phyloP scores from a whole-genome alignment of 768 basidiomycete species.

The Trametes maxima region DNA sequence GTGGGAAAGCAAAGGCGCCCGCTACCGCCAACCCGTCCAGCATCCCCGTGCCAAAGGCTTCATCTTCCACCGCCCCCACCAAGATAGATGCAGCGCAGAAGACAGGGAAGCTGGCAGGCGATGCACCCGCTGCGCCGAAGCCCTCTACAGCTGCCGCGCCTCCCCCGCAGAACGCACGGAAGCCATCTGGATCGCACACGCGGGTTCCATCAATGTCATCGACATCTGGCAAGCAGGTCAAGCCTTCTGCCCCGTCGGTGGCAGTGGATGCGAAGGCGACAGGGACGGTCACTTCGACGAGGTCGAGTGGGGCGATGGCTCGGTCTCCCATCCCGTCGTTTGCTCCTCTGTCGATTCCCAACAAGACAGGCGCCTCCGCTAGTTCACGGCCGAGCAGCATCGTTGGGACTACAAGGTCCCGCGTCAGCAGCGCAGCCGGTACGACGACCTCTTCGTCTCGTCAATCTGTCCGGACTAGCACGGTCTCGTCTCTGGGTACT shows the following conservation, averaged over 20 bases:
- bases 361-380: conserved; percentile 10
- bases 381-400: conserved; percentile 14
- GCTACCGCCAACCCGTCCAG: conserved; percentile 24
- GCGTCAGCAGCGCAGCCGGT: conserved; percentile 18
- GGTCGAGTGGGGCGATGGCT: conserved; percentile 19
- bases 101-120: conserved; percentile 2
- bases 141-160: neutral
- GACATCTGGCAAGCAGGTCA: conserved; percentile 15
- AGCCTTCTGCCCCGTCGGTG: neutral
- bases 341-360: conserved; percentile 11
- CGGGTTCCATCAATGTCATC: conserved; percentile 15
- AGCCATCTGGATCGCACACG: conserved; percentile 18
- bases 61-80: conserved; percentile 12
- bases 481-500: conserved; percentile 35
- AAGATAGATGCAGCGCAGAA: conserved; percentile 6
- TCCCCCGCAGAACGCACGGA: conserved; percentile 9
- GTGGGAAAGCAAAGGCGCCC: conserved; percentile 34
- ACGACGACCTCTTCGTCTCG: conserved; percentile 6
- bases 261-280: conserved; percentile 4
- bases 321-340: conserved; percentile 35
- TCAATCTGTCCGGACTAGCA: conserved; percentile 10
- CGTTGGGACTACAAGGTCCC: conserved; percentile 31
- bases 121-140: conserved; percentile 2
- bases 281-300: conserved; percentile 17
- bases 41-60: conserved; percentile 33